phyloP scores from a whole-genome alignment of 371 early-diverging fungal species.

The Gilbertella persicaria region DNA sequence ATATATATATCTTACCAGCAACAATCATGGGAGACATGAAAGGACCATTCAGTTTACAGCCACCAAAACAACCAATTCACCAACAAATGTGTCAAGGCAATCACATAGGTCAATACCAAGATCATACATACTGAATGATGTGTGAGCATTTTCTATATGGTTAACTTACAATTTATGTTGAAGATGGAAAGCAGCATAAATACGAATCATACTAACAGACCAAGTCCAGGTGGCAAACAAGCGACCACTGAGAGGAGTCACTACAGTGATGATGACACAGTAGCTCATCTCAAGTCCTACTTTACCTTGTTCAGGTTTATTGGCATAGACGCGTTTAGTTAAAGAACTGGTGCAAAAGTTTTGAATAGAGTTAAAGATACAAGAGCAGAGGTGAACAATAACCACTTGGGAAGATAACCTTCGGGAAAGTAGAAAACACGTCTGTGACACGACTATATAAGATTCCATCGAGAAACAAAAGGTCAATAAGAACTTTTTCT shows the following conservation, averaged over 20 bases:
- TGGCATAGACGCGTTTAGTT: conserved; percentile 71
- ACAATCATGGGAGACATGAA: conserved; percentile 71
- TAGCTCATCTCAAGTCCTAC: too few species aligned
- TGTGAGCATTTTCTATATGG: too few species aligned
- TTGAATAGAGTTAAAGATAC: conserved; percentile 77
- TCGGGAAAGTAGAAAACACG: conserved; percentile 55
- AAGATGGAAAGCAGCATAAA: conserved; percentile 78
- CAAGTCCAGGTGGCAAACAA: conserved; percentile 84
- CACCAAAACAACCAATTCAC: conserved; percentile 74
- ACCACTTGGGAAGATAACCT: conserved; percentile 68
- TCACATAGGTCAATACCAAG: conserved; percentile 71
- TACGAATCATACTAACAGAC: conserved; percentile 71
- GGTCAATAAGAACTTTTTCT: too few species aligned
- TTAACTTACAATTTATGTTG: conserved; percentile 63
- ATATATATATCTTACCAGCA: conserved; percentile 65
- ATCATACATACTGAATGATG: conserved; percentile 76
- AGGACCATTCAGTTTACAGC: conserved; percentile 65
- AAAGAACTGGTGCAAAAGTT: conserved; percentile 67
- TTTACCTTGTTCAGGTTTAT: conserved; percentile 59
- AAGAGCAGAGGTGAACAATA: conserved; percentile 67
- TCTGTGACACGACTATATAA: conserved; percentile 24
- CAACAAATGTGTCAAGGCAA: conserved; percentile 68
- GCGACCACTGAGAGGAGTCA: conserved; percentile 69
- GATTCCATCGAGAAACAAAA: too few species aligned
- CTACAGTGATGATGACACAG: too few species aligned